Percentiles rank a stretch among this genome's conserved stretches.
Evolutionary conservation across 768 basidiomycete species (phyloP).

Genomic region (Suillus tomentosus): DNA sequence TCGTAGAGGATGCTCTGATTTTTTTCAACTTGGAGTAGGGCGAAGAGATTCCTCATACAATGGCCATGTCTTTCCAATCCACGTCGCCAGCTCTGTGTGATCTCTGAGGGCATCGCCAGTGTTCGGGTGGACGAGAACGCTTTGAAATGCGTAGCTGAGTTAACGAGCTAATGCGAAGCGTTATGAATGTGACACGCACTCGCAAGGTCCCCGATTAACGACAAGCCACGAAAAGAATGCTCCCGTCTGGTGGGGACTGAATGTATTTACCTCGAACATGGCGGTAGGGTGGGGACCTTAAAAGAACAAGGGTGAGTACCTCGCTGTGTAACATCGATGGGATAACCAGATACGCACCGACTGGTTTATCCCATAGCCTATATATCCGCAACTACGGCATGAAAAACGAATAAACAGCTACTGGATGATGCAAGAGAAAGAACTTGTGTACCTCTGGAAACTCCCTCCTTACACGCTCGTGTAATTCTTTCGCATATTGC

Average conservation of each 20-base stretch:
- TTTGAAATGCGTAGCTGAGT: conserved; percentile 24
- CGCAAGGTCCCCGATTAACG: conserved; percentile 69
- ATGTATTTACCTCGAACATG: conserved; percentile 74
- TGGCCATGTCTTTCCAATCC: conserved; percentile 69
- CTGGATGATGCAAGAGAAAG: not conserved
- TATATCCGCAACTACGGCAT: conserved; percentile 56
- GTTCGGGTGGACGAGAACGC: conserved; percentile 73
- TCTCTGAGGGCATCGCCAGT: conserved; percentile 57
- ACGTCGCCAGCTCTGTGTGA: conserved; percentile 63
- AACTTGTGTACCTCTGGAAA: conserved; percentile 60
- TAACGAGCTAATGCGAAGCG: conserved; percentile 7
- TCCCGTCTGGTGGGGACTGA: conserved; percentile 68
- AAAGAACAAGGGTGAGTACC: not conserved
- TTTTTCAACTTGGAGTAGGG: conserved; percentile 4
- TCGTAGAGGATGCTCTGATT: too few species aligned
- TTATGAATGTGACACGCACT: conserved; percentile 45
- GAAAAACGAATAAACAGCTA: conserved; percentile 8
- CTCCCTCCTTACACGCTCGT: conserved; percentile 60
- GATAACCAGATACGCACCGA: conserved; percentile 43
- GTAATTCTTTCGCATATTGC: conserved; percentile 54
- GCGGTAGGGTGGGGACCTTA: conserved; percentile 67
- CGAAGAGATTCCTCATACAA: conserved; percentile 44
- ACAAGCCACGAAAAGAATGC: conserved; percentile 68
- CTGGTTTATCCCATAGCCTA: conserved; percentile 59
- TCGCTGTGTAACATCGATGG: conserved; percentile 2